Evolutionary conservation across 768 basidiomycete genomes (phyloP).

Genomic region (Tulasnella sp.): DNA sequence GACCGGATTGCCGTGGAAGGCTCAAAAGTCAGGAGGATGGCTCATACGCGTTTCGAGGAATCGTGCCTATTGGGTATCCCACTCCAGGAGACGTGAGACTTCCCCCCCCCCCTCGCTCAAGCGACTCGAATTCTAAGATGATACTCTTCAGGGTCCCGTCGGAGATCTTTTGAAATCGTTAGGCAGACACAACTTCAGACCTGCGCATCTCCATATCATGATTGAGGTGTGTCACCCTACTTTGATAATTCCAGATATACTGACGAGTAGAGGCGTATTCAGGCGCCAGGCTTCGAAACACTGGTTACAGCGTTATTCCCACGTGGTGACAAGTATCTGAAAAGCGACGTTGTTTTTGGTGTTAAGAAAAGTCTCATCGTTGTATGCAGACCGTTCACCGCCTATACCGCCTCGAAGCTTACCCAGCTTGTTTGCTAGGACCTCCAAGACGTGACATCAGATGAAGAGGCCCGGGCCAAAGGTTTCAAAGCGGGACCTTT

Average conservation of each 20-base stretch:
- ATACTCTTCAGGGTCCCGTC: constrained; percentile 52
- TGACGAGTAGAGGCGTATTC: not conserved
- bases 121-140: constrained; percentile 20
- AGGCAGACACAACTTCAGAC: constrained; percentile 64
- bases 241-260: not conserved
- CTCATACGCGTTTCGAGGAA: constrained; percentile 58
- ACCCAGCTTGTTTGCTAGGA: constrained; percentile 34
- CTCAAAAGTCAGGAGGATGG: constrained; percentile 54
- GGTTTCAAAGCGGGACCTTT: constrained; percentile 46
- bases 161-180: constrained; percentile 50
- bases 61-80: constrained; percentile 65
- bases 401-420: not conserved
- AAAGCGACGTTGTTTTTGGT: constrained; percentile 72
- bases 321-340: constrained; percentile 56
- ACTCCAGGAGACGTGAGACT: constrained; percentile 57
- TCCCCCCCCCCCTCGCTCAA: constrained; percentile 7
- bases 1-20: constrained; percentile 68
- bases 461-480: constrained; percentile 46
- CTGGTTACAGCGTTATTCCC: constrained; percentile 70
- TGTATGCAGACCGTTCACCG: constrained; percentile 38
- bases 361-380: constrained; percentile 71
- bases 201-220: constrained; percentile 72
- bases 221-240: constrained; percentile 34
- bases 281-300: constrained; percentile 61
- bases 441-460: constrained; percentile 47